These are phyloP conservation scores for Pythium utonaiense DNA, from an alignment of 352 stramenopile species.

Conservation along the genomic window DNA sequence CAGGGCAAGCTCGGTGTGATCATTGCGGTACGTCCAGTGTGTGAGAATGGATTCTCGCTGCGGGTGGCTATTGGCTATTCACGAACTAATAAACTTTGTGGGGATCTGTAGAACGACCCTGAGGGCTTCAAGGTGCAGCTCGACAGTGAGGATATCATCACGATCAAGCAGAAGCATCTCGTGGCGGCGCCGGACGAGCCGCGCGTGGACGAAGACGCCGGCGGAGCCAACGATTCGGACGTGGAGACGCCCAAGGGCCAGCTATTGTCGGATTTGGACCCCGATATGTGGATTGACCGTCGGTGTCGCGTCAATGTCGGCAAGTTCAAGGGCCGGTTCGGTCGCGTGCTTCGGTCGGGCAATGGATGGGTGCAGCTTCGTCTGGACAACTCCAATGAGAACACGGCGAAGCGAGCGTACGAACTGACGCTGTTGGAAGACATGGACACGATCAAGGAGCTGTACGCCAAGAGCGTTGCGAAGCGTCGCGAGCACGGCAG, in stretches of 20 bases:
- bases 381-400: conserved; percentile 79
- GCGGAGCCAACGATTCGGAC: conserved; percentile 26
- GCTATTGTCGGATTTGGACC: conserved; percentile 73
- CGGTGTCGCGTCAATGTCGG: conserved; percentile 85
- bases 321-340: conserved; percentile 80
- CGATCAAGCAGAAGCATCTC: conserved; percentile 54
- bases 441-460: conserved; percentile 75
- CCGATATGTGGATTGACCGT: conserved; percentile 87
- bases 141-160: conserved; percentile 51
- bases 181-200: conserved; percentile 29
- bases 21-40: conserved; percentile 33
- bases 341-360: conserved; percentile 73
- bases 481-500: conserved; percentile 42
- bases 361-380: conserved; percentile 88
- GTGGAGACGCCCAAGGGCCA: conserved; percentile 44
- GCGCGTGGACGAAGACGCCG: conserved; percentile 32
- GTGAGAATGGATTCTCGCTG: too few species aligned
- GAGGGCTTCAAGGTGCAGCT: conserved; percentile 51
- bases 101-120: conserved; percentile 12
- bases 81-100: too few species aligned
- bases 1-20: conserved; percentile 65
- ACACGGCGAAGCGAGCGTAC: conserved; percentile 85
- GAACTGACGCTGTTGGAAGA: conserved; percentile 83
- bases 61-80: too few species aligned
- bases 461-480: conserved; percentile 64